phyloP scores from a whole-genome alignment of 2,329 filamentous ascomycete species.

The Leptographium lundbergii region DNA sequence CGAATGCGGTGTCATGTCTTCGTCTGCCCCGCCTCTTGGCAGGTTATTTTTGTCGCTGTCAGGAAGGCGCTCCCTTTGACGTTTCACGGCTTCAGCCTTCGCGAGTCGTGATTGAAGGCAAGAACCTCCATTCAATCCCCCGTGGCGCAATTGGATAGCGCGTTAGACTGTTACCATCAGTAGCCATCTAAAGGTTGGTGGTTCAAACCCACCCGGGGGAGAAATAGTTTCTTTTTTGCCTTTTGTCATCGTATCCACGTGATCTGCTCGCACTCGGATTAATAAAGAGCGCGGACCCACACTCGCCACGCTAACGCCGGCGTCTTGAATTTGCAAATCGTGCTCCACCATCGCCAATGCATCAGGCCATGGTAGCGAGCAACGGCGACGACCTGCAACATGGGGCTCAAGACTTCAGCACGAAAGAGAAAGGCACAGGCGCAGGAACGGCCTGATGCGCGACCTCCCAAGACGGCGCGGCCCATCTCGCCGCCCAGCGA shows the following conservation, averaged over 20 bases:
- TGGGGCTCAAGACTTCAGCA: constrained; percentile 26
- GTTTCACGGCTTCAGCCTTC: neutral
- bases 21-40: no score
- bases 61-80: no score
- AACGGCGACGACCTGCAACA: neutral
- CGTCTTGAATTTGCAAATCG: neutral
- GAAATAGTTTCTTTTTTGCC: neutral
- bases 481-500: constrained; percentile 22
- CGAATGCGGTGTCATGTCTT: no score
- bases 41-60: no score
- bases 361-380: neutral
- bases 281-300: neutral
- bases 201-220: neutral
- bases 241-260: neutral
- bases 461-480: constrained; percentile 1
- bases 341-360: neutral
- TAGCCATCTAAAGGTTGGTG: neutral
- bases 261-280: neutral
- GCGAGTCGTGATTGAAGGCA: neutral
- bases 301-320: neutral
- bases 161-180: neutral
- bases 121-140: neutral
- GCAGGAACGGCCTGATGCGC: neutral
- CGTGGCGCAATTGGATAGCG: neutral
- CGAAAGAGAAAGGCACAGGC: constrained; percentile 28